Evolutionary conservation across 495 filamentous ascomycete genomes (phyloP).

Genomic region (Penicillium crystallinum): DNA sequence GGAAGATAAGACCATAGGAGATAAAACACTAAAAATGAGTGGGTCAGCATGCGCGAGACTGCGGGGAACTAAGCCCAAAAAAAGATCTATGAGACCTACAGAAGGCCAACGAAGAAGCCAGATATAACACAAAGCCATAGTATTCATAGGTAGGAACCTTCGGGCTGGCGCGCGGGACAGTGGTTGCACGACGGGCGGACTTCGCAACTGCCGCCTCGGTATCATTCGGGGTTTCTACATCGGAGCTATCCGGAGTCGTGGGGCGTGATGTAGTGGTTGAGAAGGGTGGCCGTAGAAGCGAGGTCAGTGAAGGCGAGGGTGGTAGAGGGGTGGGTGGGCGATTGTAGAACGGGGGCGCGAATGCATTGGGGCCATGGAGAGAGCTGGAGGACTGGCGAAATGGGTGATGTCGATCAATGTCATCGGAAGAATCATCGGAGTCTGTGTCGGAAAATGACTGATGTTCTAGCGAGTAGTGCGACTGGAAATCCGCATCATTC

Average conservation of each 20-base stretch:
- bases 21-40: conserved; percentile 59
- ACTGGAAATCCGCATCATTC: conserved; percentile 44
- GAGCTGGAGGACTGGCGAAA: conserved; percentile 42
- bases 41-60: not conserved
- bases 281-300: conserved; percentile 74
- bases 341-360: conserved; percentile 86
- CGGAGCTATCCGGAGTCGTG: conserved; percentile 85
- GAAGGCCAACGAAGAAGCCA: conserved; percentile 75
- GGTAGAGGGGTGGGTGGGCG: conserved; percentile 84
- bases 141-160: conserved; percentile 98
- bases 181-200: conserved; percentile 58
- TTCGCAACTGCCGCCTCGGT: conserved; percentile 60
- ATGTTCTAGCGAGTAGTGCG: conserved; percentile 40
- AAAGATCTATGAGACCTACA: conserved; percentile 28
- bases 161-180: conserved; percentile 80
- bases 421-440: conserved; percentile 33
- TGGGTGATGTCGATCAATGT: conserved; percentile 34
- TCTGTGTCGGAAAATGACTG: conserved; percentile 40
- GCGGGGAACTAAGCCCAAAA: not conserved
- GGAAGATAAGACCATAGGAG: conserved; percentile 93
- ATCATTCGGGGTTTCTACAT: conserved; percentile 66
- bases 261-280: conserved; percentile 71
- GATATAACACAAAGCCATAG: conserved; percentile 95
- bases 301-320: conserved; percentile 91
- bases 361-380: conserved; percentile 50